A percentile compares a stretch with the other conserved stretches of the same genome.
Conservation (phyloP, 768 basidiomycete species). For the Pulveroboletus sp. region DNA sequence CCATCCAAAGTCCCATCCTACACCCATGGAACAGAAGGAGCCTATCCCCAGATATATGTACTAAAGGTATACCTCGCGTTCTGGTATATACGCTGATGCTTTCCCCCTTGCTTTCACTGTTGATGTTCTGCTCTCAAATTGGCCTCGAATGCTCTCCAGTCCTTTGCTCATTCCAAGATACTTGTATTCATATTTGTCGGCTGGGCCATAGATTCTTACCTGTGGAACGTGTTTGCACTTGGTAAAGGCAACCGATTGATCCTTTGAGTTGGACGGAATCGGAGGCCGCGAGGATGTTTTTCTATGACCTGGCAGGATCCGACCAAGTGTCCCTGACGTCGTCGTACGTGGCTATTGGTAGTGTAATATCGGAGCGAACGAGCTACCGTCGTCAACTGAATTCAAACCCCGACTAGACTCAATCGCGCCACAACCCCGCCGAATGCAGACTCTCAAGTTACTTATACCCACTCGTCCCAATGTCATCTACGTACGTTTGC, state of each 20-base stretch:
- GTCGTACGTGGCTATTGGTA: neutral
- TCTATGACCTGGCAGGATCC: neutral
- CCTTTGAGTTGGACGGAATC: neutral
- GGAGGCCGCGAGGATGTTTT: too few relatives aligned
- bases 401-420: neutral
- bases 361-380: too few relatives aligned
- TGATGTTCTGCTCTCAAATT: constrained; percentile 4
- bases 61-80: constrained; percentile 9
- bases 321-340: neutral
- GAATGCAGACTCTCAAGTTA: neutral
- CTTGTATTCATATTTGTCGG: constrained; percentile 9
- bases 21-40: constrained; percentile 2
- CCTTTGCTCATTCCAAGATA: neutral
- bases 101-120: constrained; percentile 12
- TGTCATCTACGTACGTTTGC: constrained; percentile 25
- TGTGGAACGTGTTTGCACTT: neutral
- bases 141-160: constrained; percentile 3
- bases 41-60: constrained; percentile 1
- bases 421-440: neutral
- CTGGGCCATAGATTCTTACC: constrained; percentile 9
- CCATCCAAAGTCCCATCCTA: neutral
- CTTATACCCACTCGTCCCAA: neutral
- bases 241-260: neutral
- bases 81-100: constrained; percentile 11
- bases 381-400: too few relatives aligned